Evolutionary conservation across 2,329 filamentous ascomycete species (phyloP).

Genomic region (Aspergillus sclerotialis): DNA sequence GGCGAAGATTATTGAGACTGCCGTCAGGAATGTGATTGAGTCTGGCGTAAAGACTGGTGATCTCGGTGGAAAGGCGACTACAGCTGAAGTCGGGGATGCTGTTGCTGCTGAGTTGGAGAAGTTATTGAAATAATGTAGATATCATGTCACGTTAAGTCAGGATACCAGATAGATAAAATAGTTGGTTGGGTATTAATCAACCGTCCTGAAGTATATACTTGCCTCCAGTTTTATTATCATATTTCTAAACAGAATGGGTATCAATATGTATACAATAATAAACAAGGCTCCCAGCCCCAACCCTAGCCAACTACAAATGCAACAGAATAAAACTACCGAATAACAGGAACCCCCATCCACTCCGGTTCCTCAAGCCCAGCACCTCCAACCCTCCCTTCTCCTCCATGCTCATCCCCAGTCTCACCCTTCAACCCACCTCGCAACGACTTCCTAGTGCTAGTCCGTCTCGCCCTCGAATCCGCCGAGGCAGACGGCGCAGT

Average conservation of each 20-base stretch:
- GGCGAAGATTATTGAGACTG: slow-evolving; percentile 71
- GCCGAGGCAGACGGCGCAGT: slow-evolving; percentile 28
- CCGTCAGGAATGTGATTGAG: slow-evolving; percentile 74
- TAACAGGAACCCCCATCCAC: slow-evolving; percentile 45
- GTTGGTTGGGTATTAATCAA: no score
- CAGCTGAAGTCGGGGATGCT: slow-evolving; percentile 74
- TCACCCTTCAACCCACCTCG: slow-evolving; percentile 17
- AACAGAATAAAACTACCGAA: slow-evolving; percentile 27
- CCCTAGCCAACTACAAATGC: not conserved
- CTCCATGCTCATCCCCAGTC: slow-evolving; percentile 15
- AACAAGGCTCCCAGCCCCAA: not conserved
- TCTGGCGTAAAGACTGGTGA: slow-evolving; percentile 72
- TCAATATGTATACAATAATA: slow-evolving; percentile 3
- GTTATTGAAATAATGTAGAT: slow-evolving; percentile 44
- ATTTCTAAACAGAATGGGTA: slow-evolving; percentile 4
- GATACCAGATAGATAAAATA: no score
- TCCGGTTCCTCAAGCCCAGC: slow-evolving; percentile 37
- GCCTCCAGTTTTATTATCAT: no score
- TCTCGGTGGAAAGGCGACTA: slow-evolving; percentile 70
- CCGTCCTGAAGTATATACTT: no score
- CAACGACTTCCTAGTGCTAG: slow-evolving; percentile 24
- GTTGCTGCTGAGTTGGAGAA: slow-evolving; percentile 67
- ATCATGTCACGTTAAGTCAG: no score
- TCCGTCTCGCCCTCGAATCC: slow-evolving; percentile 20
- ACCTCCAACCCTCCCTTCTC: slow-evolving; percentile 19